A percentile compares a stretch with the other conserved stretches of the same genome.
These are phyloP conservation scores for Domatiomyces catenatus DNA, from an alignment of 2,329 filamentous ascomycete genomes.

Conservation along the genomic window DNA sequence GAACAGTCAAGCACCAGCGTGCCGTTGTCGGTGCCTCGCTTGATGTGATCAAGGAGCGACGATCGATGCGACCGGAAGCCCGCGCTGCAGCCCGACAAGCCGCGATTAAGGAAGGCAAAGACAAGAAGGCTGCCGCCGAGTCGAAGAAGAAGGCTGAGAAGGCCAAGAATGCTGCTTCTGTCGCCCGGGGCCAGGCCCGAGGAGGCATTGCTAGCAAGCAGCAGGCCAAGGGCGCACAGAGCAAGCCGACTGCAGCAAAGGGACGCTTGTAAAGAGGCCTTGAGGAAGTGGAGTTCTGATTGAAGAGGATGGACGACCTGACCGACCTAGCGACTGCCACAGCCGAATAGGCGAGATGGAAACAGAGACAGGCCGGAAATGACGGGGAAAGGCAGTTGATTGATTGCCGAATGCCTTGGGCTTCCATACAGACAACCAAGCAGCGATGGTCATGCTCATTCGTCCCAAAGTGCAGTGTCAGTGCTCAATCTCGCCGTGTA, in stretches of 20 bases:
- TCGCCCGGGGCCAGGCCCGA: conserved; percentile 57
- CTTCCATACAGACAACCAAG: not conserved
- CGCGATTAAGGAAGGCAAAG: conserved; percentile 96
- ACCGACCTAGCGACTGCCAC: not conserved
- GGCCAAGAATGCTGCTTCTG: conserved; percentile 70
- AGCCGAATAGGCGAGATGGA: not conserved
- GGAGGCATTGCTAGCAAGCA: conserved; percentile 86
- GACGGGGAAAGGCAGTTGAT: not conserved
- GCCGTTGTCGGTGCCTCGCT: conserved; percentile 98
- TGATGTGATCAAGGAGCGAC: conserved; percentile 99
- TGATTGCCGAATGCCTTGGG: too few species aligned
- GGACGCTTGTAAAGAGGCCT: not conserved
- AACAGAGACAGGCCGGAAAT: not conserved
- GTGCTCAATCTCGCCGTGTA: not conserved
- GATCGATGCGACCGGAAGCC: conserved; percentile 84
- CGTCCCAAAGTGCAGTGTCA: not conserved
- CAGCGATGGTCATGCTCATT: not conserved
- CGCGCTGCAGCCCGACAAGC: conserved; percentile 74
- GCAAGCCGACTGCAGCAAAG: conserved; percentile 38
- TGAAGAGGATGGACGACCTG: not conserved
- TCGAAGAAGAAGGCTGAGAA: conserved; percentile 98
- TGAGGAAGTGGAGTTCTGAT: not conserved
- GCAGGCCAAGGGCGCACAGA: conserved; percentile 76
- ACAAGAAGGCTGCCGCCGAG: conserved; percentile 82
- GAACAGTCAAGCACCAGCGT: conserved; percentile 96